Base-by-base conservation (phyloP, 768 basidiomycete species). In the Floccularia luteovirens region DNA sequence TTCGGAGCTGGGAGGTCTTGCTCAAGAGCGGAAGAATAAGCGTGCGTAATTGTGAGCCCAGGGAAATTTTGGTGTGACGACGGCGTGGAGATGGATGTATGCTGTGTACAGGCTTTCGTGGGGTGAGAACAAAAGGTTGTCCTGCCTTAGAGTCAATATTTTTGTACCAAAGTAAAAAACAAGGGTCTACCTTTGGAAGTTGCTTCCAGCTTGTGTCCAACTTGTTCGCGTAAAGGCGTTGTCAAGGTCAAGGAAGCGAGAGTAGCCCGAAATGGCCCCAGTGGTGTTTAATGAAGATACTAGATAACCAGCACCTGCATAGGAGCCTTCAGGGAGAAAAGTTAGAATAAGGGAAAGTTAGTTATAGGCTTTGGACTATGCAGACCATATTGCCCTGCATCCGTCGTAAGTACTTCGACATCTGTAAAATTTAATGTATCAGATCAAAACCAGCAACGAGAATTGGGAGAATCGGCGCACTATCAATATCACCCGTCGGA, bases 211-310 rank as follows among this genome's bases (percentile, higher is more conserved):
- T 50, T 81, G 75, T 1, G 69, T 69, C 84, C 85, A 87, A 1
- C 62, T 61, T 0, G 81, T 76, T 22, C 70, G 66, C 5, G 72
- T 66, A 24, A 81, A 56, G 2, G 67, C 81, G 43, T 72, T 58
- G 44, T 87, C 82, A 22, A 88, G 60, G 45, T 88, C 82, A 23
- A 88, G 63, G 75, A 79, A 86, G 19, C 85, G 71, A 19, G 56
- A 64, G 49, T 80, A 86, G 44, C 73, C 61, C 4, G 63, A 57
- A 3, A 67, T 52, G 4, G 57, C 23, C 0, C 62, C 70, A 1
- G 61, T 65, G 5, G 50, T 45, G 44, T 74, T 55, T 19, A 82
- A 46, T 7, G 67, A 74, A 0, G 74, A 66, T 2, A 82, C 43
- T 1, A 86, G 55, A 49, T 76, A 69, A 4, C 82, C 82, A 4